A percentile compares a stretch with the other conserved stretches of the same genome.
Evolutionary conservation across 768 basidiomycete genomes (phyloP).

Genomic region (Pleurotus citrinopileatus): DNA sequence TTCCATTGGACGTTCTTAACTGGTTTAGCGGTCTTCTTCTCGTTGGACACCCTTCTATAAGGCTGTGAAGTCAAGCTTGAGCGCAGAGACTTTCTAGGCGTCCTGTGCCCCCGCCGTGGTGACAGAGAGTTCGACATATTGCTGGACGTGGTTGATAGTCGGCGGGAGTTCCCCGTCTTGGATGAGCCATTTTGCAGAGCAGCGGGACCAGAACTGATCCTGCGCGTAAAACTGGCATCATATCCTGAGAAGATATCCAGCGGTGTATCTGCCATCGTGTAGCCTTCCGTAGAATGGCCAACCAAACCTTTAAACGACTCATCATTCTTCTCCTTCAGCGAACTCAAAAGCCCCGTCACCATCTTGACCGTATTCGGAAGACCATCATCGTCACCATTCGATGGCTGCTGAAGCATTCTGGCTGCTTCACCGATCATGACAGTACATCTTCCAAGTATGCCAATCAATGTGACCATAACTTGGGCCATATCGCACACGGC

Average conservation of each 20-base stretch:
- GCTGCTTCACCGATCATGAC: slow-evolving; percentile 64
- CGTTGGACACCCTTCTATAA: slow-evolving; percentile 63
- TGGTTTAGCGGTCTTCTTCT: slow-evolving; percentile 51
- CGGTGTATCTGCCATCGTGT: slow-evolving; percentile 35
- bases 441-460: slow-evolving; percentile 79
- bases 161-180: slow-evolving; percentile 27
- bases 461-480: slow-evolving; percentile 67
- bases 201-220: slow-evolving; percentile 49
- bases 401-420: slow-evolving; percentile 29
- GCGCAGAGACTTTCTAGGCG: slow-evolving; percentile 74
- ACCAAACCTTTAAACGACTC: slow-evolving; percentile 64
- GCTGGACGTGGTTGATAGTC: slow-evolving; percentile 32
- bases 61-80: slow-evolving; percentile 57
- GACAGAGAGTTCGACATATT: slow-evolving; percentile 45
- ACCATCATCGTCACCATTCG: slow-evolving; percentile 31
- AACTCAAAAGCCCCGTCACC: slow-evolving; percentile 49
- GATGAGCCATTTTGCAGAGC: slow-evolving; percentile 29
- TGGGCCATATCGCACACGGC: slow-evolving; percentile 65
- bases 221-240: slow-evolving; percentile 42
- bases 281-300: slow-evolving; percentile 63
- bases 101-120: slow-evolving; percentile 50
- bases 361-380: slow-evolving; percentile 36
- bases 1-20: slow-evolving; percentile 85
- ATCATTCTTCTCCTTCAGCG: slow-evolving; percentile 65
- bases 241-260: slow-evolving; percentile 54